phyloP scores from a whole-genome alignment of 2,329 filamentous ascomycete species.

The Pseudogymnoascus sp. region DNA sequence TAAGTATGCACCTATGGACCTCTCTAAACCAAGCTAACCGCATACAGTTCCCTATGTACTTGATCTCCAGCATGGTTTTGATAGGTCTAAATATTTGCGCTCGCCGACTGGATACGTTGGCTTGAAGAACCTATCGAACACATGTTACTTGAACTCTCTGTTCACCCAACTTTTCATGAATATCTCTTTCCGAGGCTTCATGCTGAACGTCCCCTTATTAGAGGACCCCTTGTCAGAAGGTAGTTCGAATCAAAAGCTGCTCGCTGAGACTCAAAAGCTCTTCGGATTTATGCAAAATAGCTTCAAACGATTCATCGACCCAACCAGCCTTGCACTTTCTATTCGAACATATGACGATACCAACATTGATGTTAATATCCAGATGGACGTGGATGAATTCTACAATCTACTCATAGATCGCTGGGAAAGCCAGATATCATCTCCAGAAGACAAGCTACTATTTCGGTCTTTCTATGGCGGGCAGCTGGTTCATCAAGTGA shows the following conservation, averaged over 20 bases:
- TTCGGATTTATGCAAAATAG: conserved; percentile 85
- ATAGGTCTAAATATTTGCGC: conserved; percentile 62
- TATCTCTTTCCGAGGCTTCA: conserved; percentile 74
- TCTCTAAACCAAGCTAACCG: conserved; percentile 22
- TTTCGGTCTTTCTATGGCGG: conserved; percentile 87
- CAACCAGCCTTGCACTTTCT: conserved; percentile 62
- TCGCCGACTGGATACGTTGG: conserved; percentile 79
- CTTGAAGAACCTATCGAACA: conserved; percentile 86
- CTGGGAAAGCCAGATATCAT: conserved; percentile 75
- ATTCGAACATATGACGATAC: conserved; percentile 80
- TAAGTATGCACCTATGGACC: conserved; percentile 24
- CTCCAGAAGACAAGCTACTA: conserved; percentile 59
- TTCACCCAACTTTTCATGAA: conserved; percentile 98
- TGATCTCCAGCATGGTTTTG: conserved; percentile 56
- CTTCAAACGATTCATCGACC: conserved; percentile 66
- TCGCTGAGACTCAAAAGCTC: conserved; percentile 71
- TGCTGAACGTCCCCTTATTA: conserved; percentile 50
- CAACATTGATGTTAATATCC: conserved; percentile 76
- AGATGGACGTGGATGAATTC: conserved; percentile 99
- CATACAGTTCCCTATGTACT: conserved; percentile 49
- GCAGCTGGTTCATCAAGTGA: conserved; percentile 87
- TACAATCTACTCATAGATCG: conserved; percentile 90
- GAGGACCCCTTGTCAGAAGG: conserved; percentile 44
- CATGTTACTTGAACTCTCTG: conserved; percentile 94
- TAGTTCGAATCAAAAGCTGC: conserved; percentile 55